These are phyloP conservation scores for Kalaharituber pfeilii DNA, from an alignment of 2,329 filamentous ascomycete genomes.

Conservation along the genomic window DNA sequence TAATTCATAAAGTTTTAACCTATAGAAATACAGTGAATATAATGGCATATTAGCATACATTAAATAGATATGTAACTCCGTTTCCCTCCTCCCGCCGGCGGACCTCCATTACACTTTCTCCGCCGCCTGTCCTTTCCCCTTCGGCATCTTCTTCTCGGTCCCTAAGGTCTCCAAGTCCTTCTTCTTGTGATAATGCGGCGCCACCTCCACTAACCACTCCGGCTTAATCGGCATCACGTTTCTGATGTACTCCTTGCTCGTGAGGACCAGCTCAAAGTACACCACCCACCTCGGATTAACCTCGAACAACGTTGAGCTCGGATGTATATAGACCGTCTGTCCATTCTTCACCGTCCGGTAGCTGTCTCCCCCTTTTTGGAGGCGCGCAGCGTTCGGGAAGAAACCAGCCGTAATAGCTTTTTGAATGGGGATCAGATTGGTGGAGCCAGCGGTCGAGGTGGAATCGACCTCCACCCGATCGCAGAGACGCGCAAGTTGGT, in stretches of 20 bases:
- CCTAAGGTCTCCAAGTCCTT: conserved; percentile 72
- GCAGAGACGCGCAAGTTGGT: conserved; percentile 80
- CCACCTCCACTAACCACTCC: conserved; percentile 73
- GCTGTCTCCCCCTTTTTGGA: conserved; percentile 67
- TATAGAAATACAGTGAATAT: too few relatives aligned
- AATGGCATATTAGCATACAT: too few relatives aligned
- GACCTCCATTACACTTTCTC: conserved; percentile 24
- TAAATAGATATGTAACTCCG: too few relatives aligned
- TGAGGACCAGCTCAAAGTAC: conserved; percentile 69
- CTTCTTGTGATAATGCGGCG: conserved; percentile 88
- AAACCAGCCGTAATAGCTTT: conserved; percentile 82
- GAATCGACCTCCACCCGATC: conserved; percentile 72
- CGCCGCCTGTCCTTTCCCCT: conserved; percentile 33
- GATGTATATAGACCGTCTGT: conserved; percentile 80
- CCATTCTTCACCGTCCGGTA: conserved; percentile 88
- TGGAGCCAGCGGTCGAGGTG: conserved; percentile 48
- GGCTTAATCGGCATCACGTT: conserved; percentile 70
- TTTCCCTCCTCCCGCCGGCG: too few relatives aligned
- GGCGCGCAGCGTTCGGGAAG: conserved; percentile 76
- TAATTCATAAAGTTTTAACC: too few relatives aligned
- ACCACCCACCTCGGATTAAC: conserved; percentile 71
- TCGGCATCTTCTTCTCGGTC: conserved; percentile 55
- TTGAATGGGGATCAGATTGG: conserved; percentile 61
- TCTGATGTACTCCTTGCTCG: conserved; percentile 83
- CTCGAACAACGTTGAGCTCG: conserved; percentile 63